phyloP scores from a whole-genome alignment of 306 rosid species.

The Gynostemma pentaphyllum region DNA sequence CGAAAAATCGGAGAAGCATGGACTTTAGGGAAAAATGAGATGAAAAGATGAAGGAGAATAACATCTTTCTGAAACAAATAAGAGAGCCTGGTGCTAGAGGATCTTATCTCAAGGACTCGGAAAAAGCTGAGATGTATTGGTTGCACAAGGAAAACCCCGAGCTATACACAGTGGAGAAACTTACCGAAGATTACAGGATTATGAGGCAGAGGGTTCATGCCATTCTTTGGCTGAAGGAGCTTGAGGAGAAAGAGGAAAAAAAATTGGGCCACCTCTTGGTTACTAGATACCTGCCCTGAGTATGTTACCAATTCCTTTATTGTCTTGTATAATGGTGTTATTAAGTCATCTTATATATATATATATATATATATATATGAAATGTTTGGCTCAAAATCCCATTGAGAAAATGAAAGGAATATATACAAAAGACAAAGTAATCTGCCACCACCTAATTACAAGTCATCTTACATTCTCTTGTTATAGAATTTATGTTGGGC shows the following conservation, averaged over 20 bases:
- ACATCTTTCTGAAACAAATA: conserved; percentile 50
- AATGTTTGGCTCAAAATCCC: too few species aligned
- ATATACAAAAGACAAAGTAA: too few species aligned
- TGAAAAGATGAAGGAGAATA: conserved; percentile 33
- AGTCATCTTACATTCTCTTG: too few species aligned
- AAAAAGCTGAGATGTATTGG: conserved; percentile 71
- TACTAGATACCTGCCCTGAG: conserved; percentile 83
- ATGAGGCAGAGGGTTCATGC: conserved; percentile 99
- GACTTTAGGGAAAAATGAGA: conserved; percentile 48
- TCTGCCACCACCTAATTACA: too few species aligned
- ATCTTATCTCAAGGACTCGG: conserved; percentile 74
- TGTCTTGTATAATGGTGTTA: background rate
- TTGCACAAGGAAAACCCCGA: conserved; percentile 67
- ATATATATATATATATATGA: too few species aligned
- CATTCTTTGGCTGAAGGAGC: conserved; percentile 85
- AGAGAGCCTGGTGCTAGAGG: conserved; percentile 91
- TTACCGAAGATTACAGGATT: conserved; percentile 75
- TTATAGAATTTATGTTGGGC: background rate
- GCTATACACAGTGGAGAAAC: conserved; percentile 61
- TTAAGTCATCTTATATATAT: background rate
- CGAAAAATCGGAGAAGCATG: conserved; percentile 34
- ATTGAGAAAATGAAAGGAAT: too few species aligned
- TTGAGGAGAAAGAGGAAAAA: conserved; percentile 75
- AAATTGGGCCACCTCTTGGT: conserved; percentile 67
- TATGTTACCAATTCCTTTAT: conserved; percentile 18